Base-by-base conservation (phyloP, 140 eudicot genomes). In the Bidens hawaiensis region DNA sequence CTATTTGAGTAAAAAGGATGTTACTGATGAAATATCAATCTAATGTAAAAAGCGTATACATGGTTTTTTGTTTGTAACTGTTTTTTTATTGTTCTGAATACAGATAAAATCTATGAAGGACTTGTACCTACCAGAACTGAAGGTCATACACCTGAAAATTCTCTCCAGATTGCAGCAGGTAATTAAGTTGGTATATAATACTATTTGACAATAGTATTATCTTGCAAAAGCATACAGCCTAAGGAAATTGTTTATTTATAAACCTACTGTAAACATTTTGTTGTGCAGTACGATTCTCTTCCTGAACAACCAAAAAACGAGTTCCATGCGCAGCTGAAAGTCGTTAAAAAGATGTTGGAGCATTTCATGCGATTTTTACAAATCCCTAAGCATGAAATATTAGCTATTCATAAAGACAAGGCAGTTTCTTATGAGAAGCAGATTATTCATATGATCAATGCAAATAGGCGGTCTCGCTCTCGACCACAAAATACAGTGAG, bases 261-360 rank as follows among this genome's bases (percentile, higher is more conserved):
- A 46, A 2, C 33, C 45, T 25, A 56, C 13, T 36, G 27, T 7
- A 33, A 42, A 28, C 17, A 21, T 33, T 64, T 11, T 17, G 18
- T 61, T 64, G 67, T 80, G 40, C 85, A 93, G 99, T 84, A 81
- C 8, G 96, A 88, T 66, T 56, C 96, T 53, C 75, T 69, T 54
- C 87, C 86, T 54, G 95, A 93, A 30, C 96, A 77, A 60, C 82
- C 93, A 36, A 81, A 79, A 73, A 74, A 70, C 14, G 86, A 73
- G 49, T 85, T 76, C 43, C 62, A 78, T 16, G 95, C 85, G 55
- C 88, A 81, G 81, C 93, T 85, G 48, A 82, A 77, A 68, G 54
- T 61, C 6, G 85, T 84, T 40, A 85, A 81, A 80, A 50, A 47
- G 15, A 93, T 88, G 94, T 62, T 93, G 83, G 99, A 93, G 73